A percentile compares a stretch with the other conserved stretches of the same genome.
phyloP scores from a whole-genome alignment of 148 eudicot species.

The Camellia sinensis region DNA sequence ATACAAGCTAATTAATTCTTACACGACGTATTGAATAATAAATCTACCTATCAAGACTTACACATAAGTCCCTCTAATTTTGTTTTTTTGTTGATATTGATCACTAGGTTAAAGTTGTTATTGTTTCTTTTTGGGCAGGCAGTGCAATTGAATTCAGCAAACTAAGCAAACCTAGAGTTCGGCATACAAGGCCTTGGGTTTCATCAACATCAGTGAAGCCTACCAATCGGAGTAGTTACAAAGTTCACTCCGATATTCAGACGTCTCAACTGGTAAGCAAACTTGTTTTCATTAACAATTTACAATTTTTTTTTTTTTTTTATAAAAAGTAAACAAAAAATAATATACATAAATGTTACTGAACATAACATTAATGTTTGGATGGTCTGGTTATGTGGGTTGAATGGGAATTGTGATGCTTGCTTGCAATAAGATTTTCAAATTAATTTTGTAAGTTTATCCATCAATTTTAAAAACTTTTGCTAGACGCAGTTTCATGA shows the following conservation, averaged over 20 bases:
- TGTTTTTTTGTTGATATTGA: not conserved
- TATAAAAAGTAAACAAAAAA: not conserved
- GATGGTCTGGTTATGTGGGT: not conserved
- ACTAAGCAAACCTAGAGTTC: slow-evolving; percentile 74
- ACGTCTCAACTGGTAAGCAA: slow-evolving; percentile 51
- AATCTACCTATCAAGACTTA: no score
- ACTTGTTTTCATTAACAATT: no score
- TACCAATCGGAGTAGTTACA: slow-evolving; percentile 39
- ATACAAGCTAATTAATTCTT: no score
- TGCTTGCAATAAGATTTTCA: not conserved
- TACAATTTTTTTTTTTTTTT: not conserved
- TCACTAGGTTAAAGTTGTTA: not conserved
- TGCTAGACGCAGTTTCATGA: slow-evolving; percentile 1
- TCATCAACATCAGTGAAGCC: slow-evolving; percentile 56
- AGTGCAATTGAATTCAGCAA: slow-evolving; percentile 57
- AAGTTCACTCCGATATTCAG: slow-evolving; percentile 46
- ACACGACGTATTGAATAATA: no score
- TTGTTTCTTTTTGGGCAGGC: slow-evolving; percentile 35
- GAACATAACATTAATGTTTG: no score
- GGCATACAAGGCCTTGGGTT: slow-evolving; percentile 65
- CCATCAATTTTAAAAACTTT: not conserved
- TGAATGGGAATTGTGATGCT: not conserved
- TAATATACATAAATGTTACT: not conserved
- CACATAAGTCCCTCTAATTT: no score
- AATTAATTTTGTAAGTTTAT: not conserved